phyloP scores from a whole-genome alignment of 768 basidiomycete species.

The Leccinum rimulosum region DNA sequence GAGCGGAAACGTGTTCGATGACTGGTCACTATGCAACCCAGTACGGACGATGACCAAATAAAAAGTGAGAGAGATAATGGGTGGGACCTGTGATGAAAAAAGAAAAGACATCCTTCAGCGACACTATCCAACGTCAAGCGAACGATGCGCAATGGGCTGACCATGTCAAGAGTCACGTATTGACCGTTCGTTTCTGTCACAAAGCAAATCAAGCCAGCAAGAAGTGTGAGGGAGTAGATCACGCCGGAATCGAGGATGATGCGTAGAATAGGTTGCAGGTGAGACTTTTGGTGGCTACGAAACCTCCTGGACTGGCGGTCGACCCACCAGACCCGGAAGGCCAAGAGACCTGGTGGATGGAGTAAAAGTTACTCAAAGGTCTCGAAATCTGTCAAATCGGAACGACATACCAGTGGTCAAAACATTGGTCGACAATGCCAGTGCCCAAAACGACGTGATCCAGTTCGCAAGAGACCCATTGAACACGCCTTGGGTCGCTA shows the following conservation, averaged over 20 bases:
- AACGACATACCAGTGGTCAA: conserved; percentile 28
- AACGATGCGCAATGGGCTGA: conserved; percentile 12
- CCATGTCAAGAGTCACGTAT: conserved; percentile 37
- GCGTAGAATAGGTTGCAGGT: conserved; percentile 18
- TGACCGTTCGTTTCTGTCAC: conserved; percentile 27
- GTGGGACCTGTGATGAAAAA: conserved; percentile 27
- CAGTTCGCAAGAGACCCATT: conserved; percentile 25
- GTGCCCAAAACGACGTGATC: conserved; percentile 35
- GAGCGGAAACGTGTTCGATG: not conserved
- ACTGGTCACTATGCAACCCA: conserved; percentile 13
- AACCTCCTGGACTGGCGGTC: conserved; percentile 22
- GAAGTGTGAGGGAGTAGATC: conserved; percentile 37
- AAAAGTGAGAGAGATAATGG: conserved; percentile 42
- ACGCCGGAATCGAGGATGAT: conserved; percentile 38
- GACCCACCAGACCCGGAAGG: conserved; percentile 30
- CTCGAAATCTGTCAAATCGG: not conserved
- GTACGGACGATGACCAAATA: conserved; percentile 43
- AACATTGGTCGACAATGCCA: conserved; percentile 34
- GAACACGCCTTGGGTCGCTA: conserved; percentile 22
- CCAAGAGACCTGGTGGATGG: conserved; percentile 23
- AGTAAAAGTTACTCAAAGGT: not conserved
- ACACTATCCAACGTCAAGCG: not conserved
- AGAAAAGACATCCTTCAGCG: not conserved
- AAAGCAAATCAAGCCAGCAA: conserved; percentile 32
- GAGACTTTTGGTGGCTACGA: conserved; percentile 1